These are phyloP conservation scores for Fereydounia khargensis DNA, from an alignment of 1,284 basidiomycete genomes.

Conservation along the genomic window DNA sequence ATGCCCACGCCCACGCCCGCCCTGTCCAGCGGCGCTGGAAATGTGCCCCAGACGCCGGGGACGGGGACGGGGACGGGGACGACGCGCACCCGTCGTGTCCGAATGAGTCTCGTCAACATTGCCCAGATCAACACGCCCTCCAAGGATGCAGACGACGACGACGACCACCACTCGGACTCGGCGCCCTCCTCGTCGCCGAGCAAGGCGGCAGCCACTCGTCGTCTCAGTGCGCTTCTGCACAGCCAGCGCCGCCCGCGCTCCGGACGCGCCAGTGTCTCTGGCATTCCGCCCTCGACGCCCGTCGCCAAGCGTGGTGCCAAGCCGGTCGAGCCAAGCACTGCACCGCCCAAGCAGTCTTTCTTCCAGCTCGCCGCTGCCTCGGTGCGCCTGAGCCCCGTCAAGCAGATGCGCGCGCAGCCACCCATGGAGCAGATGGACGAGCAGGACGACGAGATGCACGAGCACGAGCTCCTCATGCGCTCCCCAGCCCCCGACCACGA, in stretches of 20 bases:
- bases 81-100: slow-evolving; percentile 6
- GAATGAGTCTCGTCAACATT: slow-evolving; percentile 34
- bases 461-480: background rate
- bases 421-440: slow-evolving; percentile 30
- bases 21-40: slow-evolving; percentile 2
- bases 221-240: no score
- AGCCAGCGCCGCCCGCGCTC: no score
- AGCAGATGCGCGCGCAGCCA: slow-evolving; percentile 31
- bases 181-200: no score
- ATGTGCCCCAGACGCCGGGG: slow-evolving; percentile 9
- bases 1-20: no score
- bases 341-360: slow-evolving; percentile 29
- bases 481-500: background rate
- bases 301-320: slow-evolving; percentile 9
- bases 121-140: slow-evolving; percentile 29
- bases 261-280: no score
- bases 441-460: slow-evolving; percentile 9
- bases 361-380: slow-evolving; percentile 14
- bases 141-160: slow-evolving; percentile 5
- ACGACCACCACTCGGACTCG: slow-evolving; percentile 2
- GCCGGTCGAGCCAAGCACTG: slow-evolving; percentile 14
- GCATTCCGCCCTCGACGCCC: no score
- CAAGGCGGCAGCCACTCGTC: no score
- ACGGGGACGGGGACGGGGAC: no score
- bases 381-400: slow-evolving; percentile 20